Percentiles rank a stretch among this genome's conserved stretches.
phyloP scores from a whole-genome alignment of 2,329 filamentous ascomycete genomes.

The Colletotrichum tropicale region DNA sequence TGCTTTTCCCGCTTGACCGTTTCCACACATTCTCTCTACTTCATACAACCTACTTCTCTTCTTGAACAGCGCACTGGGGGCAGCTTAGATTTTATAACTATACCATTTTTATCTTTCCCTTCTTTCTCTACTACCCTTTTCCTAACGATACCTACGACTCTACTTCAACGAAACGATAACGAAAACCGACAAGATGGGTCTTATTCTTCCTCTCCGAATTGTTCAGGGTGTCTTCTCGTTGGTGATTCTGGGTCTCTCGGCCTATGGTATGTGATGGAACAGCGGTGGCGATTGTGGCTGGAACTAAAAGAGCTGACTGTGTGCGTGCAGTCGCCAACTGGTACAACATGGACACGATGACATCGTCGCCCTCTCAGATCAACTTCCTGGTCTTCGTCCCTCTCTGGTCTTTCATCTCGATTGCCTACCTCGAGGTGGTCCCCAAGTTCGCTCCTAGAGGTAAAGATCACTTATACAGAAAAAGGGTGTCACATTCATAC shows the following conservation, averaged over 20 bases:
- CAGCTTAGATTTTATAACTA: slow-evolving; percentile 8
- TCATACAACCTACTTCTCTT: slow-evolving; percentile 2
- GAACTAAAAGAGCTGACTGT: slow-evolving; percentile 16
- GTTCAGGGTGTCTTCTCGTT: slow-evolving; percentile 51
- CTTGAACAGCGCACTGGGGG: slow-evolving; percentile 21
- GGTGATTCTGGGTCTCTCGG: slow-evolving; percentile 51
- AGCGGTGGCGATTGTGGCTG: neutral
- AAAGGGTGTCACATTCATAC: neutral
- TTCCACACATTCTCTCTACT: neutral
- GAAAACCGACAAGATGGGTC: slow-evolving; percentile 39
- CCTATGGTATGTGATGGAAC: slow-evolving; percentile 47
- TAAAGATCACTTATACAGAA: slow-evolving; percentile 25
- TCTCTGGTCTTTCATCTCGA: slow-evolving; percentile 57
- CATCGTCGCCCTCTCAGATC: slow-evolving; percentile 58
- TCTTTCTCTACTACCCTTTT: neutral
- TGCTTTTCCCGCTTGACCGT: slow-evolving; percentile 3
- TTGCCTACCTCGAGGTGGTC: slow-evolving; percentile 56
- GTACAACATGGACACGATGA: slow-evolving; percentile 61
- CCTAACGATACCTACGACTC: neutral
- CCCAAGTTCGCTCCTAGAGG: slow-evolving; percentile 48
- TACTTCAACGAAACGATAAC: slow-evolving; percentile 12
- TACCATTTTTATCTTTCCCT: slow-evolving; percentile 1
- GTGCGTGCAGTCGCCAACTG: slow-evolving; percentile 58
- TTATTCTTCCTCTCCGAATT: slow-evolving; percentile 48
- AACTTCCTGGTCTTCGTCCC: slow-evolving; percentile 63